Base-by-base conservation (phyloP, 1,284 basidiomycete genomes). In the Gymnopus androsaceus region DNA sequence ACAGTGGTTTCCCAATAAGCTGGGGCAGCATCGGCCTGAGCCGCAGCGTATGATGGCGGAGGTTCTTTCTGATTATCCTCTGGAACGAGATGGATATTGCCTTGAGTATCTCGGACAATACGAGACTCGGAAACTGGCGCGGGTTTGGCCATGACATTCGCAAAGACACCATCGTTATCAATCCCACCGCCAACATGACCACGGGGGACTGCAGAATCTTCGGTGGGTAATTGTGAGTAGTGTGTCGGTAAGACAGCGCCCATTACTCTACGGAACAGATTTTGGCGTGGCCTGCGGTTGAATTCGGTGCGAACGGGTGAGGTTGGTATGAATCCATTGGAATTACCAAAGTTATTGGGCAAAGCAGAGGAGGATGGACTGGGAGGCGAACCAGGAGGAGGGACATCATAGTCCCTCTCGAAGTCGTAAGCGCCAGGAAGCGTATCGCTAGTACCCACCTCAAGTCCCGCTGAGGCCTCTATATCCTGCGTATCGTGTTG, bases 1-100 rank as follows among this genome's bases (percentile, higher is more conserved):
- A 98, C 86, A 0, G 94, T 95, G 1, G 93, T 98, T 71, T 99
- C 96, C 92, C 95, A 98, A 72, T 99, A 99, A 0, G 94, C 85
- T 0, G 96, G 97, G 0, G 93, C 95, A 0, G 93, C 84, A 68
- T 99, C 96, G 8, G 89, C 85, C 57, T 95, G 88, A 1, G 96
- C 96, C 21, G 87, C 81, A 38, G 87, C 83, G 69, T 99, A 99
- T 0, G 94, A 88, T 84, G 95, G 95, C 7, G 94, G 93, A 0
- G 84, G 81, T 59, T 91, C 90, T 65, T 86, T 90, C 66, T 90
- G 87, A n/a, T 79, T 76, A 45, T 92, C 87, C 68, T 95, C 94
- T 8, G 89, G 92, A 51, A 85, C 82, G 70, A 91, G 66, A 68
- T 82, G 73, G 3, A 82, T 75, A 49, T 87, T 83, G 3, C 45